These are phyloP conservation scores for Kwoniella newhampshirensis DNA, from an alignment of 768 basidiomycete species.

Conservation along the genomic window DNA sequence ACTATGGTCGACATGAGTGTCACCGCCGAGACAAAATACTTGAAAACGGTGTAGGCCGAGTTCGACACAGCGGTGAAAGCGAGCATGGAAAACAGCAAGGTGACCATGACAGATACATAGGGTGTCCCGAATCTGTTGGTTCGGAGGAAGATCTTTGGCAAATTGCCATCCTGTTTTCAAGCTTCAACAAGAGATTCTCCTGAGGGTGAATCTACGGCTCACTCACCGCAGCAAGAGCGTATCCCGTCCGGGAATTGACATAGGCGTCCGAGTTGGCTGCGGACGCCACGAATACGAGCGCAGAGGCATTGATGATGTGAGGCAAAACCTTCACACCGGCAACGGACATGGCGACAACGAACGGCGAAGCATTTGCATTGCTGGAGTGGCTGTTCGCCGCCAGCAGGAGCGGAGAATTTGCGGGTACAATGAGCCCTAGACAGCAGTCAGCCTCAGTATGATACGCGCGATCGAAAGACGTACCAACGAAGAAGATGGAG, in stretches of 20 bases:
- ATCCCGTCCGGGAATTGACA: constrained; percentile 18
- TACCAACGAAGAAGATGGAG: too few species aligned
- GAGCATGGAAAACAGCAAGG: constrained; percentile 21
- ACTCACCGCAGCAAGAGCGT: constrained; percentile 17
- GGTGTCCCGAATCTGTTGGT: constrained; percentile 10
- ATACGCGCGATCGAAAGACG: constrained; percentile 23
- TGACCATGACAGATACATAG: constrained; percentile 11
- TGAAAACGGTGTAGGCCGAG: constrained; percentile 72
- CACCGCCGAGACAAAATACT: constrained; percentile 69
- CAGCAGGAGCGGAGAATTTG: not conserved
- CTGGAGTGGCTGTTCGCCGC: constrained; percentile 7
- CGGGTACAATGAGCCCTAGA: not conserved
- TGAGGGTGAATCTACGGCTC: too few species aligned
- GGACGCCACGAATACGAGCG: too few species aligned
- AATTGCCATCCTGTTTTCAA: constrained; percentile 14
- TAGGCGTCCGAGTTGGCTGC: constrained; percentile 11
- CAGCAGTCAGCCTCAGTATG: constrained; percentile 58
- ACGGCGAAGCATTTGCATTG: constrained; percentile 74
- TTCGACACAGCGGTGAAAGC: constrained; percentile 74
- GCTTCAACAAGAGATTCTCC: constrained; percentile 11
- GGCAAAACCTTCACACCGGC: constrained; percentile 65
- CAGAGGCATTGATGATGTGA: constrained; percentile 40
- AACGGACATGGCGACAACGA: constrained; percentile 72
- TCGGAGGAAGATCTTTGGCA: constrained; percentile 20
- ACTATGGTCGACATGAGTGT: too few species aligned